phyloP scores from a whole-genome alignment of 139 green algal species.

The Gonium pectorale region DNA sequence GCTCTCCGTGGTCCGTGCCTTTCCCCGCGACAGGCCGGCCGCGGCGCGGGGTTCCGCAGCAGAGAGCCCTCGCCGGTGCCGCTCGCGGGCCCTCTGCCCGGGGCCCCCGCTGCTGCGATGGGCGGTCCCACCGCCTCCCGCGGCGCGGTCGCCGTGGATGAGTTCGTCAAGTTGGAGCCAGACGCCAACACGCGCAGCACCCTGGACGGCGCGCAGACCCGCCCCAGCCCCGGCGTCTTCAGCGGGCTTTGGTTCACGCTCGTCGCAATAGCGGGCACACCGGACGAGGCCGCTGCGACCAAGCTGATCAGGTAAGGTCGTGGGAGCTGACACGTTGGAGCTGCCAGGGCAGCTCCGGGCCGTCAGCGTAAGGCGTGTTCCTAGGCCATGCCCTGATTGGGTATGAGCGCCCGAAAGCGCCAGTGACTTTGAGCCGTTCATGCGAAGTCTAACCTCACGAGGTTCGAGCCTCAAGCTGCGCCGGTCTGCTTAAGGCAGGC shows the following conservation, averaged over 20 bases:
- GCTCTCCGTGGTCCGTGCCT: too few relatives aligned
- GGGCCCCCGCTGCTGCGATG: not conserved
- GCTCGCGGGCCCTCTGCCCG: not conserved
- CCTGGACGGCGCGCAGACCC: not conserved
- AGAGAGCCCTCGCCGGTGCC: not conserved
- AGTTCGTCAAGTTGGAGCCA: slow-evolving; percentile 13
- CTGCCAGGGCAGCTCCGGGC: too few relatives aligned
- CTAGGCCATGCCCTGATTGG: too few relatives aligned
- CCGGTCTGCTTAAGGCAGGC: too few relatives aligned
- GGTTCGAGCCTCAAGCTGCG: too few relatives aligned
- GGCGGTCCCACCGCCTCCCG: not conserved
- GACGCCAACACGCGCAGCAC: not conserved
- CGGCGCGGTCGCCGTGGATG: not conserved
- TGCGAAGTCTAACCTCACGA: too few relatives aligned
- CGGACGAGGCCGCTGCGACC: not conserved
- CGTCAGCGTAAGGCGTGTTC: too few relatives aligned
- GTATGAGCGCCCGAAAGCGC: too few relatives aligned
- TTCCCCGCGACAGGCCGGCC: slow-evolving; percentile 1
- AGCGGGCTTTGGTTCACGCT: slow-evolving; percentile 38
- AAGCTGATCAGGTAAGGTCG: slow-evolving; percentile 18
- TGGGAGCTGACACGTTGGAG: not conserved
- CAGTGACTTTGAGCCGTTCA: too few relatives aligned
- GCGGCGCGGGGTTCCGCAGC: not conserved
- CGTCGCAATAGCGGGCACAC: slow-evolving; percentile 1
- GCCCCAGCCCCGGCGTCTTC: slow-evolving; percentile 1